Evolutionary conservation across 2,329 filamentous ascomycete species (phyloP).

Genomic region (Xylaria sp.): DNA sequence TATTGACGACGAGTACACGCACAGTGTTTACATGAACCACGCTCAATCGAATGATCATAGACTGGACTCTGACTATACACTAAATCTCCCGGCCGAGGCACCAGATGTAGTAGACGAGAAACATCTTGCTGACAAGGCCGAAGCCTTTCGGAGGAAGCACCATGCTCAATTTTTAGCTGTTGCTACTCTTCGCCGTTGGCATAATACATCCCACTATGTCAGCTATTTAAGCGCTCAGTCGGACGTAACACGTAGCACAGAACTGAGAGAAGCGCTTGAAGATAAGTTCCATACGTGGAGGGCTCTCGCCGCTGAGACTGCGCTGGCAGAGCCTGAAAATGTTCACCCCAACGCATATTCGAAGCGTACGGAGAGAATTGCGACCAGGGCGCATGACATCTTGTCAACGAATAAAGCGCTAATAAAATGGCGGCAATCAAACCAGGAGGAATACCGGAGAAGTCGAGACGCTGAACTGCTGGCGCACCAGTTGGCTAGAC

Average conservation of each 20-base stretch:
- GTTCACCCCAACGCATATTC: slow-evolving; percentile 48
- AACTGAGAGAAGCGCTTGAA: slow-evolving; percentile 41
- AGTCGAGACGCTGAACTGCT: slow-evolving; percentile 33
- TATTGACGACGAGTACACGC: slow-evolving; percentile 38
- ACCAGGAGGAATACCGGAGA: slow-evolving; percentile 38
- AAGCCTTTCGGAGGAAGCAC: slow-evolving; percentile 45
- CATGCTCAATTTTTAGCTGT: slow-evolving; percentile 44
- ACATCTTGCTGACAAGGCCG: slow-evolving; percentile 40
- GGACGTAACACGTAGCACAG: slow-evolving; percentile 43
- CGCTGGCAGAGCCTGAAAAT: slow-evolving; percentile 37
- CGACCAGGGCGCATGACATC: slow-evolving; percentile 47
- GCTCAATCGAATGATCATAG: slow-evolving; percentile 16
- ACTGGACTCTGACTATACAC: slow-evolving; percentile 2
- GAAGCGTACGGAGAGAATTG: slow-evolving; percentile 48
- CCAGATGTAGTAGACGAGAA: slow-evolving; percentile 27
- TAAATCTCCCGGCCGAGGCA: slow-evolving; percentile 13
- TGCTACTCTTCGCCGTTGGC: slow-evolving; percentile 46
- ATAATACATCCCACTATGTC: slow-evolving; percentile 43
- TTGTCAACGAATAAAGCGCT: slow-evolving; percentile 43
- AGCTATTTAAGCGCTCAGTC: slow-evolving; percentile 42
- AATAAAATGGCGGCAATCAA: slow-evolving; percentile 43
- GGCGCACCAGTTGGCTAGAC: slow-evolving; percentile 22
- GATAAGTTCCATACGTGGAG: slow-evolving; percentile 46
- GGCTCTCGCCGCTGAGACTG: slow-evolving; percentile 41
- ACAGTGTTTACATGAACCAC: slow-evolving; percentile 14